These are phyloP conservation scores for Russula dissimulans DNA, from an alignment of 768 basidiomycete species.

Conservation along the genomic window DNA sequence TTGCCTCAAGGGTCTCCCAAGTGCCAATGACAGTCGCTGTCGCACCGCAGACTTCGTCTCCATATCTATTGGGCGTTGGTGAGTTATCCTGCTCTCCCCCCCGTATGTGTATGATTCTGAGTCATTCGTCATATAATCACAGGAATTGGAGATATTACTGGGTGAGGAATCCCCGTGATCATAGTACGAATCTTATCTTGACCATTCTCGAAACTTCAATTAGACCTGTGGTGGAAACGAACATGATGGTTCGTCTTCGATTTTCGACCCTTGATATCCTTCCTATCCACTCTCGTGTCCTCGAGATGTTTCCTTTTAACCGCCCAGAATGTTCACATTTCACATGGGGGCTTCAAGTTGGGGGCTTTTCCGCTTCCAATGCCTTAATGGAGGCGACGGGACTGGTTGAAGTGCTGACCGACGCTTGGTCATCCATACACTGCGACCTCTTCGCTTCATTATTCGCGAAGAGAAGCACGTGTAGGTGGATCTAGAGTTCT, in stretches of 20 bases:
- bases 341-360: not conserved
- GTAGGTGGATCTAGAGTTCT: not conserved
- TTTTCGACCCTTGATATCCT: not conserved
- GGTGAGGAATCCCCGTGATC: constrained; percentile 32
- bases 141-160: constrained; percentile 71
- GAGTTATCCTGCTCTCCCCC: constrained; percentile 12
- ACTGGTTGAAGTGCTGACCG: not conserved
- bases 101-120: not conserved
- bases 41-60: constrained; percentile 20
- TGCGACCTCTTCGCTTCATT: constrained; percentile 2
- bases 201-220: not conserved
- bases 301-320: not conserved
- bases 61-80: constrained; percentile 53
- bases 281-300: not conserved
- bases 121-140: not conserved
- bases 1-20: constrained; percentile 24
- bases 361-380: not conserved
- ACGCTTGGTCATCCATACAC: not conserved
- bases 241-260: constrained; percentile 56
- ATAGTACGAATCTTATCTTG: not conserved
- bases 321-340: not conserved
- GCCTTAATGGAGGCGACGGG: not conserved
- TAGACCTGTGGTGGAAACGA: constrained; percentile 72
- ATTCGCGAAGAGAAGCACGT: not conserved
- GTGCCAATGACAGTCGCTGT: constrained; percentile 23